phyloP scores from a whole-genome alignment of 495 filamentous ascomycete species.

The Aspergillus sparsus region DNA sequence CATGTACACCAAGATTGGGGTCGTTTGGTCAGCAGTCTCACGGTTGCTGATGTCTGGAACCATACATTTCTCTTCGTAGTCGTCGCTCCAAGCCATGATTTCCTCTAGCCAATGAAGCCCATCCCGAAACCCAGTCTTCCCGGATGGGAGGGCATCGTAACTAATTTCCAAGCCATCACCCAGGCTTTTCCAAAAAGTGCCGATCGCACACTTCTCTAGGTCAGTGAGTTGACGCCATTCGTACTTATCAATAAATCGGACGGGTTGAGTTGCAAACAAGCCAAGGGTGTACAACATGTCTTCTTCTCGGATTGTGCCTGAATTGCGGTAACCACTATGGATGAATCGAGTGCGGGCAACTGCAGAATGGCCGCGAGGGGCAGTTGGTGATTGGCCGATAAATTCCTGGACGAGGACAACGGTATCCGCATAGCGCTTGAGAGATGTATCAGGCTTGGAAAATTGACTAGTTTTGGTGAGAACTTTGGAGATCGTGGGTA shows the following conservation, averaged over 20 bases:
- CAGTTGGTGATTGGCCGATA: slow-evolving; percentile 46
- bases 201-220: slow-evolving; percentile 65
- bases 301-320: slow-evolving; percentile 61
- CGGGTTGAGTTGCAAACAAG: slow-evolving; percentile 61
- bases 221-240: slow-evolving; percentile 66
- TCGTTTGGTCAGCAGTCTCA: slow-evolving; percentile 55
- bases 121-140: slow-evolving; percentile 52
- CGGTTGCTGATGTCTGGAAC: slow-evolving; percentile 56
- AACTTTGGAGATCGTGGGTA: slow-evolving; percentile 60
- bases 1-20: slow-evolving; percentile 59
- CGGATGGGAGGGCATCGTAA: slow-evolving; percentile 47
- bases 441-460: slow-evolving; percentile 48
- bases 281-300: slow-evolving; percentile 70
- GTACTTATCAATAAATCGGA: slow-evolving; percentile 56
- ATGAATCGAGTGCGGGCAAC: slow-evolving; percentile 68
- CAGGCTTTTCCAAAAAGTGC: slow-evolving; percentile 64
- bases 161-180: slow-evolving; percentile 63
- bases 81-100: slow-evolving; percentile 56
- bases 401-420: slow-evolving; percentile 59
- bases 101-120: slow-evolving; percentile 69
- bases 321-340: slow-evolving; percentile 58
- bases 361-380: slow-evolving; percentile 48
- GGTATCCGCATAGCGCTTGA: slow-evolving; percentile 68
- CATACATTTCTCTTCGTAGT: slow-evolving; percentile 60
- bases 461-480: slow-evolving; percentile 62